Conservation (phyloP, 108 stramenopile species). For the Craspedostauros australis region DNA sequence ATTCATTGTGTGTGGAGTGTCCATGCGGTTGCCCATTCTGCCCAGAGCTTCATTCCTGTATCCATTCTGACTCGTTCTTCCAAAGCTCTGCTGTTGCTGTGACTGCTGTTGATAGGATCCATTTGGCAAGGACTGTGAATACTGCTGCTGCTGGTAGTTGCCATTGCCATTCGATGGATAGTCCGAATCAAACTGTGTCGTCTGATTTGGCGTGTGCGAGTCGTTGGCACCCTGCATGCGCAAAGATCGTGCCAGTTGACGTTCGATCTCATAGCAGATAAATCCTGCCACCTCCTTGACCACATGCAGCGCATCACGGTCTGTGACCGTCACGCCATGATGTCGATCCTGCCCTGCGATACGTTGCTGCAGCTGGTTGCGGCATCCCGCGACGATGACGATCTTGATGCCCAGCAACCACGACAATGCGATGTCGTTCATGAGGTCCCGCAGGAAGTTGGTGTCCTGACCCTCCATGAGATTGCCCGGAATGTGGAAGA, state of each 20-base stretch:
- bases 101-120: no score
- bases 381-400: slow-evolving; percentile 62
- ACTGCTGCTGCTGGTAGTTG: no score
- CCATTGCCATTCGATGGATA: slow-evolving; percentile 28
- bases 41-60: slow-evolving; percentile 7
- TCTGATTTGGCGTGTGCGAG: no score
- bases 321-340: slow-evolving; percentile 77
- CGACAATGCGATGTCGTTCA: slow-evolving; percentile 90
- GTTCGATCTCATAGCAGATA: slow-evolving; percentile 93
- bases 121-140: no score
- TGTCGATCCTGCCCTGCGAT: slow-evolving; percentile 31
- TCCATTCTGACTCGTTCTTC: no score
- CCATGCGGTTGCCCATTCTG: slow-evolving; percentile 61
- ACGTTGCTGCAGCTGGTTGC: slow-evolving; percentile 73
- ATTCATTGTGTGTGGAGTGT: no score
- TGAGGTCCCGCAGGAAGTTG: slow-evolving; percentile 68
- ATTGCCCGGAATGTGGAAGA: slow-evolving; percentile 90
- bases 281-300: slow-evolving; percentile 93
- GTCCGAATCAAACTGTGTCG: no score
- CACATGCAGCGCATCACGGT: slow-evolving; percentile 69
- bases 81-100: no score
- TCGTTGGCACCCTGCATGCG: no score
- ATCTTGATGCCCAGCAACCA: slow-evolving; percentile 91
- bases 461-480: slow-evolving; percentile 29
- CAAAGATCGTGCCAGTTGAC: slow-evolving; percentile 75